Conservation (phyloP, 2,329 filamentous ascomycete species). For the Colletotrichum sansevieriae region DNA sequence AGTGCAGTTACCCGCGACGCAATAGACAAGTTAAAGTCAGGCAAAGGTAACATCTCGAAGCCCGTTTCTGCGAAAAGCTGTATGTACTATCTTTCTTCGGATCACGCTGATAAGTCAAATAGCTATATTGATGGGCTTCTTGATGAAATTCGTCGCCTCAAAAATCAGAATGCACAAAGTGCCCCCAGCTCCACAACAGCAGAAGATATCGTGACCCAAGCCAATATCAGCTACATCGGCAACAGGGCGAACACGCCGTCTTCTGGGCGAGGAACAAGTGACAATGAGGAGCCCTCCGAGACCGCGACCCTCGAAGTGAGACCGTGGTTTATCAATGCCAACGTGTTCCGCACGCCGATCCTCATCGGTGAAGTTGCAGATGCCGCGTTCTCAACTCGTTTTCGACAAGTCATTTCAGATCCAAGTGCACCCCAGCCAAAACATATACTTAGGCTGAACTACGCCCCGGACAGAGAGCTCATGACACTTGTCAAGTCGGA, state of each 20-base stretch:
- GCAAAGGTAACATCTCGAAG: constrained; percentile 49
- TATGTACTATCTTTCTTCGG: too few relatives aligned
- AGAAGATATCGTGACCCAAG: not conserved
- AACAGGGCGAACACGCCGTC: constrained; percentile 23
- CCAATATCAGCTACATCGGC: constrained; percentile 1
- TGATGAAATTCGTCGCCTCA: constrained; percentile 51
- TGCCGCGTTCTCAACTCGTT: constrained; percentile 52
- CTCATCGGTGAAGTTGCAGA: constrained; percentile 53
- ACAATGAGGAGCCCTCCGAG: constrained; percentile 13
- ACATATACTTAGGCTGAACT: constrained; percentile 52
- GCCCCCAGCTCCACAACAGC: not conserved
- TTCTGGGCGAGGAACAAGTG: constrained; percentile 9
- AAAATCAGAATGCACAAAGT: constrained; percentile 32
- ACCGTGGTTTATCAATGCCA: constrained; percentile 52
- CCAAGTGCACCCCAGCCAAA: constrained; percentile 43
- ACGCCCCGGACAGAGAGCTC: constrained; percentile 48
- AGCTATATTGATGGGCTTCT: constrained; percentile 53
- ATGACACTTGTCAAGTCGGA: constrained; percentile 48
- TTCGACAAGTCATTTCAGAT: constrained; percentile 51
- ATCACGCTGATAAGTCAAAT: not conserved
- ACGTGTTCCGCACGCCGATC: constrained; percentile 50
- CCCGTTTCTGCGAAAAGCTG: not conserved
- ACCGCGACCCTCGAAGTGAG: constrained; percentile 34
- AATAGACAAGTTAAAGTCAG: constrained; percentile 51
- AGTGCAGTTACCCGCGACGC: constrained; percentile 52